These are phyloP conservation scores for Scutellaria barbata DNA, from an alignment of 257 asterid species.

Conservation along the genomic window DNA sequence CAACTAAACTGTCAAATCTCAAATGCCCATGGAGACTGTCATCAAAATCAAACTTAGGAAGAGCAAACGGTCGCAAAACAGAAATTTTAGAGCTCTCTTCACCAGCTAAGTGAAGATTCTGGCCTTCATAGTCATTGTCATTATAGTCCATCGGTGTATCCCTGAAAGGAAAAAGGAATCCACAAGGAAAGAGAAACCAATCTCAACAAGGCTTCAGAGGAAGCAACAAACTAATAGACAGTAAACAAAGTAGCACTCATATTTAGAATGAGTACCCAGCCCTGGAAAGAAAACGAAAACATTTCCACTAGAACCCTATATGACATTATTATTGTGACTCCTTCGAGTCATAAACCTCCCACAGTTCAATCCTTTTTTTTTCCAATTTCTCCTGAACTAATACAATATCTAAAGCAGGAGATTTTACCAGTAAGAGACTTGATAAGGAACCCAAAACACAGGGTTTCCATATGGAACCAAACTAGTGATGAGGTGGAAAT, in stretches of 20 bases:
- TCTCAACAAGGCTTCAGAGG: slow-evolving; percentile 22
- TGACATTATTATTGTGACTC: neutral
- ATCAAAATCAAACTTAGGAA: slow-evolving; percentile 98
- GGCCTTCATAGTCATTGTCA: slow-evolving; percentile 90
- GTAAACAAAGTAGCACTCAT: slow-evolving; percentile 1
- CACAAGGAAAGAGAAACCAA: slow-evolving; percentile 29
- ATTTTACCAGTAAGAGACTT: neutral
- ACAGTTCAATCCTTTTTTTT: slow-evolving; percentile 6
- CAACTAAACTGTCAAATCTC: slow-evolving; percentile 65
- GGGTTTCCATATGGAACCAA: too few relatives aligned
- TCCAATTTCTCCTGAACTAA: slow-evolving; percentile 17
- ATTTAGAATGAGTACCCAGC: neutral
- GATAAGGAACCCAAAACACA: too few relatives aligned
- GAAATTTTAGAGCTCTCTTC: slow-evolving; percentile 91
- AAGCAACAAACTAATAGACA: slow-evolving; percentile 24
- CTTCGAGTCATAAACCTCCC: slow-evolving; percentile 14
- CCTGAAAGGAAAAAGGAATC: slow-evolving; percentile 48
- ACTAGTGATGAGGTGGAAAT: too few relatives aligned
- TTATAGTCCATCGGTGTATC: slow-evolving; percentile 87
- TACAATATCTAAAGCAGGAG: slow-evolving; percentile 13
- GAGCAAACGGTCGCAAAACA: slow-evolving; percentile 80
- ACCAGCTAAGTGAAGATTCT: slow-evolving; percentile 77
- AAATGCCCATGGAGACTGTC: slow-evolving; percentile 55
- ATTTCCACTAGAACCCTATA: neutral
- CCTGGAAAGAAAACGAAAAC: slow-evolving; percentile 17